phyloP scores from a whole-genome alignment of 495 filamentous ascomycete genomes.

The Chlorociboria aeruginascens region DNA sequence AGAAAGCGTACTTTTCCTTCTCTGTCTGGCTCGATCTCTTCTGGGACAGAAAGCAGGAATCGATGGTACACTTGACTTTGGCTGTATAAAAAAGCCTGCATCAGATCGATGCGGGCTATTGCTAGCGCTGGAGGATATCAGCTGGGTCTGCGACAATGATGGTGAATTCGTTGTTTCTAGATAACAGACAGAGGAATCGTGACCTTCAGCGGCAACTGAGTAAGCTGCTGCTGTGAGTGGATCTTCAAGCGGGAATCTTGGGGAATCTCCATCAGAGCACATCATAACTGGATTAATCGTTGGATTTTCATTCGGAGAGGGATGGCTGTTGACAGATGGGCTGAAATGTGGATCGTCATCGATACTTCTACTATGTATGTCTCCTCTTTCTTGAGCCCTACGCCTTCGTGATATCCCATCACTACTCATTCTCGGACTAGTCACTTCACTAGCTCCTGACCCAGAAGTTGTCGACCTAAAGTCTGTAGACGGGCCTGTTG shows the following conservation, averaged over 20 bases:
- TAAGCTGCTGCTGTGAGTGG: background rate
- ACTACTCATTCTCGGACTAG: constrained; percentile 1
- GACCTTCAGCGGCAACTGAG: background rate
- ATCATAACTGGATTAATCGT: background rate
- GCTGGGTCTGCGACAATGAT: no score
- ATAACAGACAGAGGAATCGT: background rate
- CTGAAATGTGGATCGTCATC: constrained; percentile 10
- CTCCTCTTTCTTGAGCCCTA: constrained; percentile 11
- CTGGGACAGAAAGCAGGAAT: background rate
- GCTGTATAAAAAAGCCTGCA: no score
- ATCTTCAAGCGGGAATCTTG: background rate
- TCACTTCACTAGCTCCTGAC: background rate
- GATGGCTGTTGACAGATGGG: constrained; percentile 6
- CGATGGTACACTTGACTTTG: background rate
- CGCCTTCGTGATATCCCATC: constrained; percentile 10
- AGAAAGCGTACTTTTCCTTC: constrained; percentile 18
- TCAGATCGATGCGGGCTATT: no score
- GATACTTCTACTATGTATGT: constrained; percentile 13
- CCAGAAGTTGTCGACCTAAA: background rate
- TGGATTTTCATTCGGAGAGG: background rate
- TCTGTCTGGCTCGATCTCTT: background rate
- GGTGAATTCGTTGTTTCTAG: no score
- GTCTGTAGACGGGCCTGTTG: background rate
- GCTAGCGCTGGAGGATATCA: no score
- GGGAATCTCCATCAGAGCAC: background rate